A percentile compares a stretch with the other conserved stretches of the same genome.
Evolutionary conservation across 1,284 basidiomycete species (phyloP).

Genomic region (Ceratobasidium papillatum): DNA sequence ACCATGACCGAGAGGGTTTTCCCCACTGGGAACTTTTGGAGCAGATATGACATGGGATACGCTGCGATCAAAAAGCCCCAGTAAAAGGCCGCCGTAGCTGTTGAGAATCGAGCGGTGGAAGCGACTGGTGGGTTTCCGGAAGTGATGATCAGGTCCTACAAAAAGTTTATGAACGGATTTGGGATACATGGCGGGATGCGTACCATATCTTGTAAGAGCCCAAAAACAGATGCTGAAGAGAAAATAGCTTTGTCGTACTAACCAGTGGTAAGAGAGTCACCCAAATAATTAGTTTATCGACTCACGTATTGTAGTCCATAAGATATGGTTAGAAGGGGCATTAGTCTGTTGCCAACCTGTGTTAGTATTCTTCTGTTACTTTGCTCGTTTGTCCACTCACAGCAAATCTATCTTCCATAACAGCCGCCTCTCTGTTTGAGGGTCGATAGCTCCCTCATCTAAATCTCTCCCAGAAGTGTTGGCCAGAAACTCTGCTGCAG

Average conservation of each 20-base stretch:
- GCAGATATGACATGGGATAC: constrained; percentile 56
- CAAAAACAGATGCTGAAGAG: constrained; percentile 58
- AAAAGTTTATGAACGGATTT: neutral
- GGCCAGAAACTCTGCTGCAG: constrained; percentile 34
- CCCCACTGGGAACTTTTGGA: constrained; percentile 56
- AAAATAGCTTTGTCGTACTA: constrained; percentile 60
- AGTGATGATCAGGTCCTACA: constrained; percentile 39
- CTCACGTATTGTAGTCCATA: constrained; percentile 56
- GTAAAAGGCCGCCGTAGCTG: constrained; percentile 54
- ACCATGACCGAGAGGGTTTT: constrained; percentile 48
- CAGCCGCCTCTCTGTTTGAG: constrained; percentile 46
- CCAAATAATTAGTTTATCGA: neutral
- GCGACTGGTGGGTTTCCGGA: constrained; percentile 37
- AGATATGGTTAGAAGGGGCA: constrained; percentile 57
- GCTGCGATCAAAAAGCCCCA: constrained; percentile 57
- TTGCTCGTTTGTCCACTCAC: constrained; percentile 27
- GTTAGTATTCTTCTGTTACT: neutral
- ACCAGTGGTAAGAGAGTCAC: constrained; percentile 7
- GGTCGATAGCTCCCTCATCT: constrained; percentile 11
- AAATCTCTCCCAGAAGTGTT: neutral
- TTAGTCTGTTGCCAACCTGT: constrained; percentile 42
- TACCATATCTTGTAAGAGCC: constrained; percentile 49
- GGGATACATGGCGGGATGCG: neutral
- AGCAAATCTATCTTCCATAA: constrained; percentile 51
- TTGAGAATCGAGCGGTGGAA: constrained; percentile 44